Percentiles rank a stretch among this genome's conserved stretches.
phyloP scores from a whole-genome alignment of 768 basidiomycete genomes.

The Mycena capillaripes region DNA sequence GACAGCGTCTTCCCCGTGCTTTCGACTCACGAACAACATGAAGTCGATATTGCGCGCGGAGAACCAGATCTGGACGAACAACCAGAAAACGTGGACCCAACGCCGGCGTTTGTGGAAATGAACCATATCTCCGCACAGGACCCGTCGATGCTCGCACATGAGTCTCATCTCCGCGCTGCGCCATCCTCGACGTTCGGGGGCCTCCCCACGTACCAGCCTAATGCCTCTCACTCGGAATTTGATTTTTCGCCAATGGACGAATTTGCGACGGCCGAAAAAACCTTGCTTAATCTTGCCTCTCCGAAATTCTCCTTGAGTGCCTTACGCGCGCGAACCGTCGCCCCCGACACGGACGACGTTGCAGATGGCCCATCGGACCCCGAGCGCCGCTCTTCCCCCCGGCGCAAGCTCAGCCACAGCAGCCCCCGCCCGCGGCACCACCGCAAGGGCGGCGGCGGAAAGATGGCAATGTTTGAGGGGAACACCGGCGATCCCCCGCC shows the following conservation, averaged over 20 bases:
- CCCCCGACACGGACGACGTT: conserved; percentile 32
- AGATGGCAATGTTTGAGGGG: conserved; percentile 92
- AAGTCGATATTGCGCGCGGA: conserved; percentile 50
- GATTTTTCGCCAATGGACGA: conserved; percentile 85
- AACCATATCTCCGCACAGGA: conserved; percentile 61
- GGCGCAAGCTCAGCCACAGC: conserved; percentile 91
- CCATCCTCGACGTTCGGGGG: conserved; percentile 52
- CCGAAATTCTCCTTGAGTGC: conserved; percentile 57
- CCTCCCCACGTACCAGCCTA: conserved; percentile 80
- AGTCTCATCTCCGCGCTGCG: conserved; percentile 32
- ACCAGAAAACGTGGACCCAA: conserved; percentile 39
- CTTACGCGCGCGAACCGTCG: conserved; percentile 36
- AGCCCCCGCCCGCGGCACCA: conserved; percentile 74
- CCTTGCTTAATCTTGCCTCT: conserved; percentile 69
- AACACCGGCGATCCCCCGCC: conserved; percentile 63
- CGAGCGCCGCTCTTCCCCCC: conserved; percentile 62
- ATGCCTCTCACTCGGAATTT: conserved; percentile 69
- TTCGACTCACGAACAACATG: conserved; percentile 65
- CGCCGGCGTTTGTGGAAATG: conserved; percentile 50
- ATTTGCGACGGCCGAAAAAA: conserved; percentile 80
- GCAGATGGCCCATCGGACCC: conserved; percentile 40
- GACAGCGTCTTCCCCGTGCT: conserved; percentile 53
- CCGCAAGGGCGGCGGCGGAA: conserved; percentile 77
- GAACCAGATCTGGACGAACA: conserved; percentile 37
- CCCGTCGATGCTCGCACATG: conserved; percentile 58